Percentiles rank a stretch among this genome's conserved stretches.
These are phyloP conservation scores for Kwoniella sp. DNA, from an alignment of 768 basidiomycete species.

Conservation along the genomic window DNA sequence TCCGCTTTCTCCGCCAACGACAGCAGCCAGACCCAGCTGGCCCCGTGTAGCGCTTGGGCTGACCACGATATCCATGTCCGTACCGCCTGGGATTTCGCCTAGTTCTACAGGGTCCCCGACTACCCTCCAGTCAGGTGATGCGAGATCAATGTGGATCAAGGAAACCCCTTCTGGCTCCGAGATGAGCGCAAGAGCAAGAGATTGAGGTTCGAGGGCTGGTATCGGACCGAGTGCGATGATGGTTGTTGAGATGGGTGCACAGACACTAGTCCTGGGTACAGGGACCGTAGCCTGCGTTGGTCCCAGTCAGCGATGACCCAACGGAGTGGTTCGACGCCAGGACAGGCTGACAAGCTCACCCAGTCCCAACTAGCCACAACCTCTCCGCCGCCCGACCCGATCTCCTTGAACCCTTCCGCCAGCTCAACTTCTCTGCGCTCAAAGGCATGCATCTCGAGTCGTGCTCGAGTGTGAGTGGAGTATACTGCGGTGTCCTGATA, in stretches of 20 bases:
- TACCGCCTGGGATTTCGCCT: slow-evolving; percentile 3
- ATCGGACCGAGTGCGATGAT: slow-evolving; percentile 26
- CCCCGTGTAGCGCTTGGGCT: slow-evolving; percentile 25
- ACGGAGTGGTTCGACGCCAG: not conserved
- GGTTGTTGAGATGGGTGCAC: not conserved
- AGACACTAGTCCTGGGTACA: not conserved
- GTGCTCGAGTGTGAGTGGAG: no score
- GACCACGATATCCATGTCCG: slow-evolving; percentile 9
- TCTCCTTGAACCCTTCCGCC: slow-evolving; percentile 28
- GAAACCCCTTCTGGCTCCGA: slow-evolving; percentile 1
- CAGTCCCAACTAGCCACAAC: slow-evolving; percentile 25
- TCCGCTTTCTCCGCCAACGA: slow-evolving; percentile 7
- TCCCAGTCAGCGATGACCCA: no score
- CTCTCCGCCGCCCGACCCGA: slow-evolving; percentile 11
- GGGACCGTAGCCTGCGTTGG: no score
- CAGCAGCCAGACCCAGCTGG: slow-evolving; percentile 20
- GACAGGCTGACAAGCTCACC: slow-evolving; percentile 17
- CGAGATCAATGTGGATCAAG: slow-evolving; percentile 24
- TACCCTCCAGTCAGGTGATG: slow-evolving; percentile 5
- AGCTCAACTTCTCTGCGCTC: slow-evolving; percentile 26
- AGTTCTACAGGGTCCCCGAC: slow-evolving; percentile 6
- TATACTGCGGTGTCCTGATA: no score
- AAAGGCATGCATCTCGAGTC: slow-evolving; percentile 18
- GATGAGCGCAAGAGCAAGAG: slow-evolving; percentile 19
- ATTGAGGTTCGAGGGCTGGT: slow-evolving; percentile 8